Conservation (phyloP, 2,329 filamentous ascomycete species). For the Neofusicoccum laricinum region DNA sequence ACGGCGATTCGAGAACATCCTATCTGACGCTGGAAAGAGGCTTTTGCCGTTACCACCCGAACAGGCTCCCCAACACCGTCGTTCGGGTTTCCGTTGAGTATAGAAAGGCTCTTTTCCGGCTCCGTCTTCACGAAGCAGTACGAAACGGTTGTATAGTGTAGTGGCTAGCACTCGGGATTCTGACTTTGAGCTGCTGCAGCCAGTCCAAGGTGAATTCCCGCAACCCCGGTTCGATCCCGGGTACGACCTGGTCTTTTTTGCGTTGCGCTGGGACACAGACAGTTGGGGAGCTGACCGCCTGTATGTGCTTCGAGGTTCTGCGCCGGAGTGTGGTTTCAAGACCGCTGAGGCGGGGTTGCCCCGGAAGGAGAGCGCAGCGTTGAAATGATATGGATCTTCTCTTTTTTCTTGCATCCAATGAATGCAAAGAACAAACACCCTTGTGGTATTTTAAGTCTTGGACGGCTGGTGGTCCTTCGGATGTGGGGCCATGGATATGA, state of each 20-base stretch:
- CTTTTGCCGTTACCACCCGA: no score
- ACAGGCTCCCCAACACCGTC: no score
- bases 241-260: constrained; percentile 14
- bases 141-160: constrained; percentile 15
- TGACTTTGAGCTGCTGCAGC: neutral
- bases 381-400: neutral
- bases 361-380: no score
- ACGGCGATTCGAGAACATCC: no score
- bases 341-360: no score
- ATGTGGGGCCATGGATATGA: neutral
- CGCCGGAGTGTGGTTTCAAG: neutral
- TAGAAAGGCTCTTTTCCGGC: no score
- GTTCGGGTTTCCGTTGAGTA: no score
- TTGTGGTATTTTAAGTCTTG: neutral
- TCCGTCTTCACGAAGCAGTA: no score
- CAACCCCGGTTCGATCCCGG: constrained; percentile 16
- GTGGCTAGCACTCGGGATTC: constrained; percentile 17
- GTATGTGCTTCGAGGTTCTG: neutral
- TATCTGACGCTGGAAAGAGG: no score
- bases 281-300: neutral
- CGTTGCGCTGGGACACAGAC: neutral
- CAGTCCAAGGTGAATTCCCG: neutral
- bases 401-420: neutral
- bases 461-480: neutral
- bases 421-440: no score